Evolutionary conservation across 2,329 filamentous ascomycete genomes (phyloP).

Genomic region (Fusarium sp.): DNA sequence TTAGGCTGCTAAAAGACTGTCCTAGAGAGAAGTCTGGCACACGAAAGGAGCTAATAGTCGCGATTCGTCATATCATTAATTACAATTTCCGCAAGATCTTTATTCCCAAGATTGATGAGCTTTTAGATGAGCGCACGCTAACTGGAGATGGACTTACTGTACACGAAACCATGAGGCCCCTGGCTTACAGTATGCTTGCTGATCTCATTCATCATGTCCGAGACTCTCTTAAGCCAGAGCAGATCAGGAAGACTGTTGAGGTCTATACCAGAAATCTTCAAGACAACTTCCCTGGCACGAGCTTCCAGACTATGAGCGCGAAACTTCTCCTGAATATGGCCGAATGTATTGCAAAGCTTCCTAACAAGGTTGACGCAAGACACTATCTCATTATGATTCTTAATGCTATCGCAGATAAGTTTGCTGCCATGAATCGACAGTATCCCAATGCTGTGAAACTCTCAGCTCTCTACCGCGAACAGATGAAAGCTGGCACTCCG

Average conservation of each 20-base stretch:
- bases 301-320: slow-evolving; percentile 99
- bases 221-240: slow-evolving; percentile 86
- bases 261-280: slow-evolving; percentile 97
- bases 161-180: slow-evolving; percentile 93
- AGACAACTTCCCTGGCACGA: slow-evolving; percentile 95
- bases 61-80: slow-evolving; percentile 98
- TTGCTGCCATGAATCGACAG: slow-evolving; percentile 96
- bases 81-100: slow-evolving; percentile 99
- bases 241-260: slow-evolving; percentile 95
- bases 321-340: slow-evolving; percentile 98
- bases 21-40: slow-evolving; percentile 93
- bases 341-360: slow-evolving; percentile 94
- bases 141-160: slow-evolving; percentile 97
- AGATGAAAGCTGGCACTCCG: slow-evolving; percentile 69
- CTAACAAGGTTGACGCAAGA: slow-evolving; percentile 91
- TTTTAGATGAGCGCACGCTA: slow-evolving; percentile 91
- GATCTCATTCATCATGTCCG: slow-evolving; percentile 97
- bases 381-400: slow-evolving; percentile 98
- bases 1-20: slow-evolving; percentile 91
- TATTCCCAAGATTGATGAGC: slow-evolving; percentile 90
- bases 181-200: slow-evolving; percentile 98
- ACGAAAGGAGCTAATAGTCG: slow-evolving; percentile 93
- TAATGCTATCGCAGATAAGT: slow-evolving; percentile 98
- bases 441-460: slow-evolving; percentile 95
- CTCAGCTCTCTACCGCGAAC: slow-evolving; percentile 79